phyloP scores from a whole-genome alignment of 805 yeast genomes.

The Lipomyces spencermartinsiae region DNA sequence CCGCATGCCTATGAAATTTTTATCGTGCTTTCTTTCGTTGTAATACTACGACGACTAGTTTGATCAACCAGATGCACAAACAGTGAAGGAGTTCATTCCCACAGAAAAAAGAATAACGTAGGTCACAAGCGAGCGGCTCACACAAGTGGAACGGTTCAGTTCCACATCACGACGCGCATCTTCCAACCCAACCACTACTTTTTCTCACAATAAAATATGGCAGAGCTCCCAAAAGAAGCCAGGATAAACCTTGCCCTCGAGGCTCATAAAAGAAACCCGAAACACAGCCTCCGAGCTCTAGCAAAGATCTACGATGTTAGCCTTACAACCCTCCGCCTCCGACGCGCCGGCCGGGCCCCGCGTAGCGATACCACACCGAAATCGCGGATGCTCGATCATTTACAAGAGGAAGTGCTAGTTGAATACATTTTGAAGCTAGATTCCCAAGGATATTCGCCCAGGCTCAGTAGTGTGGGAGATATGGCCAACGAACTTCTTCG shows the following conservation, averaged over 20 bases:
- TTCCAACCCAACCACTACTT: not conserved
- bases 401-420: not conserved
- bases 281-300: not conserved
- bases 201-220: not conserved
- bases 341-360: not conserved
- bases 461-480: slow-evolving; percentile 10
- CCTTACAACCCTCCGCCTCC: not conserved
- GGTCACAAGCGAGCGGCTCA: no score
- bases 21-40: no score
- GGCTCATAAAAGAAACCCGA: not conserved
- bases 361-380: not conserved
- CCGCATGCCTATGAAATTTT: no score
- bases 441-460: slow-evolving; percentile 17
- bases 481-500: slow-evolving; percentile 5
- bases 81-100: no score
- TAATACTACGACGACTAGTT: no score
- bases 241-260: not conserved
- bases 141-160: no score
- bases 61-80: no score
- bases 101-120: no score
- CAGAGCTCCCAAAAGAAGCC: not conserved
- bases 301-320: not conserved
- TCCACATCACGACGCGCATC: not conserved
- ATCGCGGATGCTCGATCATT: not conserved
- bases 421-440: slow-evolving; percentile 4